Base-by-base conservation (phyloP, 169 alveolate species). In the Eimeria tenella region DNA sequence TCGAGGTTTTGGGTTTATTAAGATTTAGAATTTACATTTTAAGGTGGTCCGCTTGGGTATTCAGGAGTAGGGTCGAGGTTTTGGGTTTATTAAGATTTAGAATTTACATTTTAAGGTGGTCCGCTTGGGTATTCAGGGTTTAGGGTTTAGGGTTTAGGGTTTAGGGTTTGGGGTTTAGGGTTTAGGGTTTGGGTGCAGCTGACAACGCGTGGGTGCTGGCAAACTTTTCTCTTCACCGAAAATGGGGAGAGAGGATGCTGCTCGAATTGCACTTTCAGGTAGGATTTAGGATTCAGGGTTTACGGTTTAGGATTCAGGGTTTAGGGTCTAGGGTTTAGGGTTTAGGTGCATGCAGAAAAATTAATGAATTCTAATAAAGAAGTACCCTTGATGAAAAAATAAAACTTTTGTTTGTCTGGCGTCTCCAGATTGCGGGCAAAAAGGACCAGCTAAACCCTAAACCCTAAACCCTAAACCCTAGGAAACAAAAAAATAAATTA, bases 261-360 rank as follows among this genome's bases (percentile, higher is more conserved):
- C n/a, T 89, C 13, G 94, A 89, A 49, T 17, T 89, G 88, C 94
- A 89, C 60, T 89, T 89, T 65, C 94, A 89, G 88, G 94, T 73
- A 9, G 0, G 79, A 15, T 49, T 77, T 77, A 42, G 63, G 13
- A 13, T 4, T 77, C 1, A 15, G 21, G 11, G 5, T 11, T 7
- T 52, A 73, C n/a, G 17, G 53, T 4, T 77, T 8, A 77, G 31
- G 7, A 5, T 1, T n/a, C 4, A 6, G 7, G 17, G 31, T 86
- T 62, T 75, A 58, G 31, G 50, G 75, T 63, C 4, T 8, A 49
- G 9, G 19, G 4, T 21, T 19, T 52, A 42, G 13, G 4, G 5
- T 10, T 75, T 75, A 42, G 42, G 58, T 31, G n/a, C 25, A 23
- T 23, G n/a, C 58, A 10, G 23, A 73, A 5, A 52, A 42, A 50